These are phyloP conservation scores for Fonsecaea pedrosoi DNA, from an alignment of 2,329 filamentous ascomycete genomes.

Conservation along the genomic window DNA sequence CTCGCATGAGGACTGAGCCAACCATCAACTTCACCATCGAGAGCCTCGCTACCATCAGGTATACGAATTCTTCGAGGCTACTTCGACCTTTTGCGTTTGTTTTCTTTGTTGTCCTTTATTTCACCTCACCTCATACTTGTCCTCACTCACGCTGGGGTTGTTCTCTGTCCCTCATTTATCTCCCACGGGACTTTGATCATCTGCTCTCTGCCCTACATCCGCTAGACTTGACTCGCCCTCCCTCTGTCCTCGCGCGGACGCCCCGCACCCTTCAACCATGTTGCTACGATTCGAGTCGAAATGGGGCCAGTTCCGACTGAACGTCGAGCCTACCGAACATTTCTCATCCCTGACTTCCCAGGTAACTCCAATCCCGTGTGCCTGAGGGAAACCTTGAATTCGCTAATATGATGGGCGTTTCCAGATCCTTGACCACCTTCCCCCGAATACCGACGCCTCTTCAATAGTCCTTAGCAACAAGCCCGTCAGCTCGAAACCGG, in stretches of 20 bases:
- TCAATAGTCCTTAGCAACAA: constrained; percentile 66
- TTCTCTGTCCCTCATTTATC: background rate
- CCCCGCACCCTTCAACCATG: constrained; percentile 57
- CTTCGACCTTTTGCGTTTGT: background rate
- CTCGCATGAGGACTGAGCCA: constrained; percentile 5
- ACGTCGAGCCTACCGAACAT: constrained; percentile 73
- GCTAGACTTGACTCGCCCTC: background rate
- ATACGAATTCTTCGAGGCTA: background rate
- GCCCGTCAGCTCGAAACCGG: constrained; percentile 58
- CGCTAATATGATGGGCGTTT: background rate
- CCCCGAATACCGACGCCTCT: constrained; percentile 60
- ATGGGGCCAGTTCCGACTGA: constrained; percentile 90
- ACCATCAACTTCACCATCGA: constrained; percentile 2
- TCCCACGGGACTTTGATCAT: background rate
- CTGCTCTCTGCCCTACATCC: background rate
- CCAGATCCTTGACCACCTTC: constrained; percentile 66
- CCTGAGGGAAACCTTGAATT: background rate
- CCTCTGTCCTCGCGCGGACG: background rate
- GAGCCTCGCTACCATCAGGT: constrained; percentile 11
- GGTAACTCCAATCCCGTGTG: constrained; percentile 41
- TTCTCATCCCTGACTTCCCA: constrained; percentile 66
- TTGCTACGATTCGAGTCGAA: constrained; percentile 86
- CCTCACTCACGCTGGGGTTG: background rate
- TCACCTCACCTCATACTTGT: background rate
- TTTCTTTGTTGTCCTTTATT: constrained; percentile 6